Evolutionary conservation across 306 rosid genomes (phyloP).

Genomic region (Corylus avellana): DNA sequence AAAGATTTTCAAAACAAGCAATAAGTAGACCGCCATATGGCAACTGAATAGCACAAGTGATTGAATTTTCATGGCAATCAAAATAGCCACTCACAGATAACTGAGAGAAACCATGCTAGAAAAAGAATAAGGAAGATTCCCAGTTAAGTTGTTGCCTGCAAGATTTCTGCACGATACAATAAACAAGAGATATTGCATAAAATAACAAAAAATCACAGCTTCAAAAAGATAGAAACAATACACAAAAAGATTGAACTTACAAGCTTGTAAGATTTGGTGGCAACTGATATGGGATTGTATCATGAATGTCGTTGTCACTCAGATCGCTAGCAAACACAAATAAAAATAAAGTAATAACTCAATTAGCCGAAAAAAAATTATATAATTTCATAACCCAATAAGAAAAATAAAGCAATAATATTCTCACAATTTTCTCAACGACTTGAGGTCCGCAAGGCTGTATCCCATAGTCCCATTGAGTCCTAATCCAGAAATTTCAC

Average conservation of each 20-base stretch:
- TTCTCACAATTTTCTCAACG: conserved; percentile 79
- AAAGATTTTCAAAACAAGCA: conserved; percentile 8
- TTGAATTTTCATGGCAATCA: conserved; percentile 13
- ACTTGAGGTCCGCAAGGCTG: conserved; percentile 70
- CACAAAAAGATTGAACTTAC: conserved; percentile 41
- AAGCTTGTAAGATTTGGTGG: conserved; percentile 97
- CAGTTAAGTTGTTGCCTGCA: conserved; percentile 75
- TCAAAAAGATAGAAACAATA: conserved; percentile 17
- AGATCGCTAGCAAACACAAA: conserved; percentile 56
- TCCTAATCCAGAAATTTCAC: conserved; percentile 81
- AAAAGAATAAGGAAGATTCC: conserved; percentile 92
- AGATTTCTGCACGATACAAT: conserved; percentile 60
- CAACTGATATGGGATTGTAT: conserved; percentile 74
- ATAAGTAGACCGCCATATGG: conserved; percentile 23
- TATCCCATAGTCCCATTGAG: conserved; percentile 91
- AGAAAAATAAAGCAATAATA: conserved; percentile 15
- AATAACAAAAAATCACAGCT: conserved; percentile 3
- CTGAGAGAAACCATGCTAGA: conserved; percentile 67
- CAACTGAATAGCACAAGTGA: conserved; percentile 22
- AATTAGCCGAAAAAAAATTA: neutral
- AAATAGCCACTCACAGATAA: conserved; percentile 68
- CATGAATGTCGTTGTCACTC: conserved; percentile 81
- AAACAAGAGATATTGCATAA: conserved; percentile 5
- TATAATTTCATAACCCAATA: neutral
- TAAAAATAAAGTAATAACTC: conserved; percentile 11